These are phyloP conservation scores for Chenopodium suecicum DNA, from an alignment of 148 eudicot species.

Conservation along the genomic window DNA sequence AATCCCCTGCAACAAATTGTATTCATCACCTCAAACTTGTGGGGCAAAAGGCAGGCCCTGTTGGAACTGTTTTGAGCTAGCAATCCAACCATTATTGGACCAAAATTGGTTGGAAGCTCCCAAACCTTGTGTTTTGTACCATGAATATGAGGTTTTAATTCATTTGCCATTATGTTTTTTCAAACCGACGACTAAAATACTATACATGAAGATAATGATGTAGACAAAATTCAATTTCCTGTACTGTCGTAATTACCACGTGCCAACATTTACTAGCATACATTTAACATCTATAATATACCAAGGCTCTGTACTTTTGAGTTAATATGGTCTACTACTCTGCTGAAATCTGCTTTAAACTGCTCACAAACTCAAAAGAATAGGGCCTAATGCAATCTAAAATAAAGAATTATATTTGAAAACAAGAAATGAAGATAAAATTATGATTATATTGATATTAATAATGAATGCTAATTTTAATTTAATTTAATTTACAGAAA, in stretches of 20 bases:
- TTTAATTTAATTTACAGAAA: slow-evolving; percentile 17
- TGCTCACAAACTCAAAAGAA: no score
- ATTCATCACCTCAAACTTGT: slow-evolving; percentile 9
- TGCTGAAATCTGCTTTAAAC: no score
- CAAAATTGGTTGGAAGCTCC: slow-evolving; percentile 17
- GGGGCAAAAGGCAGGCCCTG: slow-evolving; percentile 8
- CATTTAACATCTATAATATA: no score
- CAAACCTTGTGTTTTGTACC: background rate
- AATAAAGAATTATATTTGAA: background rate
- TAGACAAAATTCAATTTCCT: background rate
- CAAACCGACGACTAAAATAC: background rate
- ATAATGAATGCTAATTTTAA: background rate
- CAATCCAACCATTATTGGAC: slow-evolving; percentile 5
- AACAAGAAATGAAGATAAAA: background rate
- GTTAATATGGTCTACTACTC: no score
- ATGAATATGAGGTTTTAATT: background rate
- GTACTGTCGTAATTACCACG: no score
- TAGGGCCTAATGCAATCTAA: no score
- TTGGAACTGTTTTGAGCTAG: background rate
- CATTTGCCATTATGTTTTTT: background rate
- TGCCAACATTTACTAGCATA: no score
- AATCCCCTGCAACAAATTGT: background rate
- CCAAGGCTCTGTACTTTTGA: no score
- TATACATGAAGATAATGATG: background rate
- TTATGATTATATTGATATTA: background rate